Base-by-base conservation (phyloP, 225 moss, liverwort and hornwort species). In the Asterella californica region DNA sequence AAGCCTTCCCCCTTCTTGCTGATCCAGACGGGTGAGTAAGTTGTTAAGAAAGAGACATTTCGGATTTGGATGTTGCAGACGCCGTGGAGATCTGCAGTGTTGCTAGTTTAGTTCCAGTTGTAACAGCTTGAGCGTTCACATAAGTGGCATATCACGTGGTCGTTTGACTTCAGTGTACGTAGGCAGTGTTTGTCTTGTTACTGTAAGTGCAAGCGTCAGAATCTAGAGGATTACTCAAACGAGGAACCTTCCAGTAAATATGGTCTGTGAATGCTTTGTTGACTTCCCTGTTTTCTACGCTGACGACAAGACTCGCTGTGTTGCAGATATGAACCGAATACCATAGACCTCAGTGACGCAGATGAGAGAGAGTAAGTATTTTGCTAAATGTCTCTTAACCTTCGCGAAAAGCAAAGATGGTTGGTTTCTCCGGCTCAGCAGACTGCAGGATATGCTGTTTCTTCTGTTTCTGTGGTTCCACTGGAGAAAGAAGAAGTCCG, bases 1-100 rank as follows among this genome's bases (percentile, higher is more conserved):
- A 95, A 84, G 89, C 93, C 42, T 95, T 99, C 70, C 97, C 99
- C 45, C 93, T 99, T 82, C 89, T 95, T 55, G 90, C 90, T 63
- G 99, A 93, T 82, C 86, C 86, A 57, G 91, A 90, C 64, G 76
- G 81, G 89, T 86, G 77, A 79, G 88, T 81, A 46, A 36, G 30
- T 52, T 49, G n/a, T 15, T 19, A 42, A 19, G 24, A 9, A 1
- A 34, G 25, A 10, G 27, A 49, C 4, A 1, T 48, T 72, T 9
- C 11, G 48, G 46, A 49, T 47, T 72, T 72, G 32, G 30, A 30
- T 65, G 8, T 34, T 30, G 69, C 38, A 21, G 38, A 37, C 69
- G 0, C 21, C 19, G 19, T 57, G 19, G 57, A 19, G 19, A 57
- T 30, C 11, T 18, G 19, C 36, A 10, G 36, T 2, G 52, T 52